Evolutionary conservation across 2,329 filamentous ascomycete genomes (phyloP), one percentile per base, ranked within the genome.

Genomic region (Parafenestella ontariensis): DNA sequence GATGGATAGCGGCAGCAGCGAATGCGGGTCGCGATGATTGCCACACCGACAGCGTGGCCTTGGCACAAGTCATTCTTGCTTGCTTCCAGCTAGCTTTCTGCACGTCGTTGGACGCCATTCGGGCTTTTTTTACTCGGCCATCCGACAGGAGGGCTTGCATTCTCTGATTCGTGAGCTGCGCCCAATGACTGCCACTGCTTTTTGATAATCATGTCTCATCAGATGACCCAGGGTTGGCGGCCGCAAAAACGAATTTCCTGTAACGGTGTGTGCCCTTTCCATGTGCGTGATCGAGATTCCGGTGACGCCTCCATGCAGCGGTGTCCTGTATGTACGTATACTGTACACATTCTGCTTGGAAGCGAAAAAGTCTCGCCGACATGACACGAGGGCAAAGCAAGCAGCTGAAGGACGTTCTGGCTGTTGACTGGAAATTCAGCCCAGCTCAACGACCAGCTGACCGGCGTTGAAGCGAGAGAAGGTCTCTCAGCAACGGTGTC

Each of bases 161-260:
- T 59, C 34, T 49, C 41, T 54, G 47, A 64, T 65, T 61, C 54
- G 61, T 20, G 31, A 49, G 31, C 29, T 23, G 43, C 29, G 23
- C 21, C 18, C 46, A 36, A 42, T 29, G 23, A 42, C 21, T 21
- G 40, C 18, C 40, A 18, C 54, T 62, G 43, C 54, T 64, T 64
- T 66, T 67, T 56, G 46, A 36, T 52, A 59, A 59, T 57, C 54
- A 54, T 61, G 39, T 47, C 56, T 59, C 49, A 56, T 67, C 61
- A 64, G 54, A 64, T 62, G 60, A 65, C 51, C 48, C 49, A 40
- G 53, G 49, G 59, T 54, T 64, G 61, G 59, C 44, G 52, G 56
- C 61, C 57, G 50, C 49, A 62, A 69, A 68, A 66, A 65, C 49
- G 42, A 60, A 57, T 28, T 48, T 33, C 46, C 34, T 57, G 40